Base-by-base conservation (phyloP, 1,139 yeast species). In the Blastobotrys proliferans region DNA sequence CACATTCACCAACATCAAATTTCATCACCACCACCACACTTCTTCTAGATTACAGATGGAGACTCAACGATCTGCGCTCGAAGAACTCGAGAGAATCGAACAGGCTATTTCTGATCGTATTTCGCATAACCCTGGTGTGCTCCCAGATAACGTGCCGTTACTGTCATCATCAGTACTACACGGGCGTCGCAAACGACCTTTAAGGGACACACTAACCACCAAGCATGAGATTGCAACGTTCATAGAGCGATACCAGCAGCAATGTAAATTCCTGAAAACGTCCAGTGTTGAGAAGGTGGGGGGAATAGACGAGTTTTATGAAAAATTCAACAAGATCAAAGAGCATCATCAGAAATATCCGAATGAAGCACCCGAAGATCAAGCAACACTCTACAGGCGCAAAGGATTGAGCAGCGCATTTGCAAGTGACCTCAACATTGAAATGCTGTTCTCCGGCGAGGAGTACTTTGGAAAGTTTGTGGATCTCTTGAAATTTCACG, bases 211-310 rank as follows among this genome's bases (percentile, higher is more conserved):
- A 1, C 54, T 77, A 10, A 52, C 79, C 13, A 94, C 84, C 52
- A 80, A 81, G 53, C 85, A 82, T 60, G 97, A 90, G 58, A 69
- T 86, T 3, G 66, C 69, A 14, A 54, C 61, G 38, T 75, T 90
- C 38, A 55, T 76, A 3, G 68, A 72, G 6, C 72, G 76, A 47
- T 79, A 77, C 54, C 59, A 67, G 31, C 60, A 56, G 11, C 72
- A 67, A 40, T 61, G 72, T 32, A 43, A 48, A 9, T 55, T 42
- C n/a, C 25, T 36, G 36, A 36, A 18, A 40, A 27, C 27, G 4
- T 27, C 17, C 2, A 8, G 4, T 4, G 9, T 11, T 5, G 46
- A 35, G 3, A 31, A 40, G 40, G 49, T 46, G 4, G 41, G 35
- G 6, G 32, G 46, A 11, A 69, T 79, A 47, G 58, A 56, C 3